These are phyloP conservation scores for Aspergillus aculeatus DNA, from an alignment of 2,329 filamentous ascomycete species.

Conservation along the genomic window DNA sequence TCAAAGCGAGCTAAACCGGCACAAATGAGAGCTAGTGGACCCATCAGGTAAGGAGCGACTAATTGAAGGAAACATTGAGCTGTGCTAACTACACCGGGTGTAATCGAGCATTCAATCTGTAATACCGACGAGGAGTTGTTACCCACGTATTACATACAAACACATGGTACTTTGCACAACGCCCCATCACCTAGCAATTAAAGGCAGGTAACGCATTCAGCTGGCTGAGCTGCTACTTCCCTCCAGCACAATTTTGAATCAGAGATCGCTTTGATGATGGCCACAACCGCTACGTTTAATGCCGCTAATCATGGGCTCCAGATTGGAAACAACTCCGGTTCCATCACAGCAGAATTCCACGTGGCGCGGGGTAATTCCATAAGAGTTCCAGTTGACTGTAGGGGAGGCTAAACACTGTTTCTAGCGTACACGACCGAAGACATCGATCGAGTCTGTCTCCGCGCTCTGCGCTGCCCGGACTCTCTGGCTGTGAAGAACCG, in stretches of 20 bases:
- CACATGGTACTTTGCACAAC: slow-evolving; percentile 17
- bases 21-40: no score
- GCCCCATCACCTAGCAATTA: no score
- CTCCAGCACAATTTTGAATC: background rate
- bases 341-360: background rate
- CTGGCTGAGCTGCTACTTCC: no score
- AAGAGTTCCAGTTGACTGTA: background rate
- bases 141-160: no score
- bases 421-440: background rate
- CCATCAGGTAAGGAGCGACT: no score
- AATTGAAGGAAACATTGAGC: no score
- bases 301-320: background rate
- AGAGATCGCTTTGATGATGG: background rate
- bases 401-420: background rate
- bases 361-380: background rate
- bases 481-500: slow-evolving; percentile 14
- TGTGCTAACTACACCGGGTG: no score
- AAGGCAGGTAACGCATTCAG: no score
- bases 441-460: slow-evolving; percentile 5
- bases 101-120: no score
- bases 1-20: no score
- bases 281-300: background rate
- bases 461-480: slow-evolving; percentile 11
- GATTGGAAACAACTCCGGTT: slow-evolving; percentile 1
- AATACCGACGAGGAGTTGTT: no score